Base-by-base conservation (phyloP, 768 basidiomycete species). In the Nidularia pulvinata region DNA sequence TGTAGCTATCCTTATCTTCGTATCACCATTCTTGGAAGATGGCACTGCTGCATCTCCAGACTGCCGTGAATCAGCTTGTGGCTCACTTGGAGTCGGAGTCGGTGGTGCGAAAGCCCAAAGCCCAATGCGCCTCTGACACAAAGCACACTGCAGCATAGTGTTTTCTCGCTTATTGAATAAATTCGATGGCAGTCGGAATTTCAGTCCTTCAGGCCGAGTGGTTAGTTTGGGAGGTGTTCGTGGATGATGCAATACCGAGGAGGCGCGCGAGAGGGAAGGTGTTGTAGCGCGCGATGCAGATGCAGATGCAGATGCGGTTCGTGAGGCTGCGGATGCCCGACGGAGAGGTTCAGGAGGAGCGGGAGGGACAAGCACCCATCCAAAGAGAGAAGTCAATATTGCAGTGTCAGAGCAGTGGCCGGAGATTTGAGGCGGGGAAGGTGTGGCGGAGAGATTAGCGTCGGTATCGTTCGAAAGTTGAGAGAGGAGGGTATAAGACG, bases 121-220 rank as follows among this genome's bases (percentile, higher is more conserved):
- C 3, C 91, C 91, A 43, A 92, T 76, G 16, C 90, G 81, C n/a
- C 91, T 79, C 60, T 89, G 88, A 62, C 90, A 93, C 14, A 93
- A 73, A 7, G 71, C 56, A 56, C 91, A 93, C 55, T 84, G 79
- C 1, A 92, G 67, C 7, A 89, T 71, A 0, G 81, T 68, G 30
- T 80, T 74, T 33, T 84, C 83, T 10, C 73, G 71, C 50, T 73
- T 77, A 6, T 52, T 52, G 13, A 51, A 43, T 9, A 68, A 39
- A 22, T 55, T 63, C 1, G 65, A 58, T 13, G 74, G 71, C 25
- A 62, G 64, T 56, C 45, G 65, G 53, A 62, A 73, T 44, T 59
- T 65, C 37, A 14, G 60, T 59, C 14, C 58, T 46, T 19, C 60
- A 45, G 19, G 44, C 33, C 37, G 16, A 25, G 25, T 25, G 25